These are phyloP conservation scores for Phytophthora crassamura DNA, from an alignment of 352 stramenopile genomes.

Conservation along the genomic window DNA sequence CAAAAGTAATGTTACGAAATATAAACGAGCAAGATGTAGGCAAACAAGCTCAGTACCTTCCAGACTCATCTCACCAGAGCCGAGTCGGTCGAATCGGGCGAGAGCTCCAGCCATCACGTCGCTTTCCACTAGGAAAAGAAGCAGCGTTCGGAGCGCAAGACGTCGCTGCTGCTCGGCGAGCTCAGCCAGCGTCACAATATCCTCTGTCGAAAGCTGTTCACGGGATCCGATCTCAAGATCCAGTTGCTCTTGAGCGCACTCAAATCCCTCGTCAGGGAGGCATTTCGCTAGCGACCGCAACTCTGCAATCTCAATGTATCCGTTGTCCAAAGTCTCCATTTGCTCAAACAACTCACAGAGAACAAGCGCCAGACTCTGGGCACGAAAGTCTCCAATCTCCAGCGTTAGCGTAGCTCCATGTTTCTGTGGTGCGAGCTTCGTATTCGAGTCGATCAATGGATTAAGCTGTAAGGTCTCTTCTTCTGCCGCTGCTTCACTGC, in stretches of 20 bases:
- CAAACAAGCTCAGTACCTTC: too few relatives aligned
- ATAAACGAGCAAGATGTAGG: too few relatives aligned
- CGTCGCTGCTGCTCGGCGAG: slow-evolving; percentile 37
- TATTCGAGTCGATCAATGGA: background rate
- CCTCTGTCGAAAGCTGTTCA: slow-evolving; percentile 27
- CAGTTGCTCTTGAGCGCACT: slow-evolving; percentile 9
- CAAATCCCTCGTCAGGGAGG: slow-evolving; percentile 10
- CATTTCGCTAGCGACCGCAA: slow-evolving; percentile 66
- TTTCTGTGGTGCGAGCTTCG: background rate
- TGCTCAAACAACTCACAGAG: slow-evolving; percentile 75
- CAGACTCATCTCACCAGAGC: slow-evolving; percentile 65
- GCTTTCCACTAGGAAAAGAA: slow-evolving; percentile 59
- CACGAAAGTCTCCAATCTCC: slow-evolving; percentile 38
- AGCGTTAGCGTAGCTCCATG: background rate
- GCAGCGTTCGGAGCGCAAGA: slow-evolving; percentile 26
- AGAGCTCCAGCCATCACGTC: slow-evolving; percentile 46
- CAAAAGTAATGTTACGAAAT: too few relatives aligned
- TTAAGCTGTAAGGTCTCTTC: background rate
- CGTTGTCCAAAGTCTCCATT: slow-evolving; percentile 68
- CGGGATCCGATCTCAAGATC: slow-evolving; percentile 25
- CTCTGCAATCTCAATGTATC: slow-evolving; percentile 75
- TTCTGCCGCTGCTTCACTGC: background rate
- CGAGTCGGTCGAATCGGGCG: slow-evolving; percentile 56
- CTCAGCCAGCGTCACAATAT: slow-evolving; percentile 31
- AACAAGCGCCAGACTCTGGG: slow-evolving; percentile 45